phyloP scores from a whole-genome alignment of 352 stramenopile genomes.

The Globisporangium apiculatum region DNA sequence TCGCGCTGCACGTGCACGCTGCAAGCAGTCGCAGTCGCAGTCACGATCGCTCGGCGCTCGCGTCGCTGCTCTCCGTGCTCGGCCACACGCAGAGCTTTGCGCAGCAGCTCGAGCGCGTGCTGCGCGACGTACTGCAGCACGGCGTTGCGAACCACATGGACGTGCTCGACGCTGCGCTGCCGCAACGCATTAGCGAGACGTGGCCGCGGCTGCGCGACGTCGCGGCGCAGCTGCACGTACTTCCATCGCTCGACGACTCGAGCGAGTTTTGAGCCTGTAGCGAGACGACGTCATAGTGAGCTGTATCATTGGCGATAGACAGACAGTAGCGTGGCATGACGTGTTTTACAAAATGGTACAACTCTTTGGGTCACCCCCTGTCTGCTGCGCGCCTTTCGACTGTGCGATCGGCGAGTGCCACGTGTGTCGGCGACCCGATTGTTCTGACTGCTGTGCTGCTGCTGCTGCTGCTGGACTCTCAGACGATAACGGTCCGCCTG shows the following conservation, averaged over 20 bases:
- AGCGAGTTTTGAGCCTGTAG: slow-evolving; percentile 4
- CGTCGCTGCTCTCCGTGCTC: slow-evolving; percentile 2
- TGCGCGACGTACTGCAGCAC: slow-evolving; percentile 16
- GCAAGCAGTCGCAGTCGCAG: too few species aligned
- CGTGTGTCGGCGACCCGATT: slow-evolving; percentile 5
- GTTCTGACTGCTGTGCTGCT: slow-evolving; percentile 2
- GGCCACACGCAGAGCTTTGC: slow-evolving; percentile 8
- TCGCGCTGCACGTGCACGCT: slow-evolving; percentile 7
- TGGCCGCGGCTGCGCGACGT: slow-evolving; percentile 14
- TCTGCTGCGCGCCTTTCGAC: background rate
- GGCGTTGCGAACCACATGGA: slow-evolving; percentile 16
- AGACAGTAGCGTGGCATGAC: too few species aligned
- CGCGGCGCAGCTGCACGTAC: slow-evolving; percentile 2
- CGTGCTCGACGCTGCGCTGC: slow-evolving; percentile 16
- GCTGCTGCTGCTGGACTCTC: background rate
- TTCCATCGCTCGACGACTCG: slow-evolving; percentile 5
- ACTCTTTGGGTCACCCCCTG: slow-evolving; percentile 3
- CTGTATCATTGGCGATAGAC: too few species aligned
- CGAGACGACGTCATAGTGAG: too few species aligned
- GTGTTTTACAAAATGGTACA: slow-evolving; percentile 10
- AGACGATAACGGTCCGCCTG: background rate
- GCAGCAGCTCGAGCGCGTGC: slow-evolving; percentile 2
- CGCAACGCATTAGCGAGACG: slow-evolving; percentile 3
- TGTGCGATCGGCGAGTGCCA: slow-evolving; percentile 9
- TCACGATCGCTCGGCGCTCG: background rate